Evolutionary conservation across 306 rosid genomes (phyloP).

Genomic region (Dryas drummondii): DNA sequence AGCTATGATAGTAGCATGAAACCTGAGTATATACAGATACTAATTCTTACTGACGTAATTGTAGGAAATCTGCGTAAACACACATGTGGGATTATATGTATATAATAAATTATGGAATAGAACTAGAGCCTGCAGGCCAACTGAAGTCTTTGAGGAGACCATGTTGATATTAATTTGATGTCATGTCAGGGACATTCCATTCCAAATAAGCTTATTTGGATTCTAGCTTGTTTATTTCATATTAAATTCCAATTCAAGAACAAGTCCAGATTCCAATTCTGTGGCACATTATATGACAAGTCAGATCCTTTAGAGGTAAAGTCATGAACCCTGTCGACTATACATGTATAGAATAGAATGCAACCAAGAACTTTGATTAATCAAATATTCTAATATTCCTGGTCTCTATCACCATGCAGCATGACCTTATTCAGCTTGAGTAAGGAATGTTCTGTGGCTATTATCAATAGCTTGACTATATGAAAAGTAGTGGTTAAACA

Average conservation of each 20-base stretch:
- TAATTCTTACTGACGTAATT: too few species aligned
- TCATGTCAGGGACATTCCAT: neutral
- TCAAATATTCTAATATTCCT: neutral
- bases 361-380: neutral
- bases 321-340: too few species aligned
- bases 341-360: too few species aligned
- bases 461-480: neutral
- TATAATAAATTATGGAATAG: neutral
- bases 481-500: neutral
- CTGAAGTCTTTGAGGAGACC: neutral
- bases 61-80: too few species aligned
- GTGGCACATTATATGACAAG: too few species aligned
- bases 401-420: neutral
- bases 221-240: too few species aligned
- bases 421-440: neutral
- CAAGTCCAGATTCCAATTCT: too few species aligned
- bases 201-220: neutral
- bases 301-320: too few species aligned
- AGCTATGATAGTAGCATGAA: too few species aligned
- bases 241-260: too few species aligned
- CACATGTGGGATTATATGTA: neutral
- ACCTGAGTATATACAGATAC: too few species aligned
- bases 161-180: neutral
- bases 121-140: neutral
- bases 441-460: neutral